Evolutionary conservation across 2,329 filamentous ascomycete genomes (phyloP), one percentile per base, ranked within the genome.

Genomic region (Talaromyces sp.): DNA sequence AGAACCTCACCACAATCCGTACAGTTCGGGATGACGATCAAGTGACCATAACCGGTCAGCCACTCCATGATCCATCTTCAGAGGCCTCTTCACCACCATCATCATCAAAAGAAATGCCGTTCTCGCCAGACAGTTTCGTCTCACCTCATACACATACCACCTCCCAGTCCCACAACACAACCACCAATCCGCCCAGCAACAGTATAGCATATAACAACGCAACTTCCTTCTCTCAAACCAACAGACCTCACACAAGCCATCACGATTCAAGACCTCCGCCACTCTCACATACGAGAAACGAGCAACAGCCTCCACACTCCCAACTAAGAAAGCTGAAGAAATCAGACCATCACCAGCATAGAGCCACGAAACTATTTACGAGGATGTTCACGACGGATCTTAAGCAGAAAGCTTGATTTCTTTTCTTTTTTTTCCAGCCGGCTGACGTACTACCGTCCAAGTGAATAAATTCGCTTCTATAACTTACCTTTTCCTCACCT

Each of bases 111-210:
- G n/a, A 54, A 33, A 57, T 63, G 50, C 61, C 61, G 2, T 63
- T 52, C 15, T 63, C 50, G 2, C 61, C 61, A 8, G 61, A 63
- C 15, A 63, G 61, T 47, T 63, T 63, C 15, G n/a, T 25, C 52
- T 63, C 52, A 7, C 41, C 50, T n/a, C 61, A 57, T 47, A 45
- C 49, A 8, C 22, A 54, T 27, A 6, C 17, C 13, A 37, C 52
- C 1, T 8, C 5, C 11, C 19, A 22, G 19, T 47, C 52, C 52
- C 25, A 15, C 9, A 6, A 58, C 35, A 22, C n/a, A 1, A 25
- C 4, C 27, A 31, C 22, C 9, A 43, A 31, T 13, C 3, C 56
- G 7, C 15, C 49, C 17, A 19, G 27, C 33, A 7, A 50, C 10
- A 50, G 37, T 22, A 49, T 25, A 31, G 19, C 33, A 19, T 43